Conservation (phyloP, 768 basidiomycete genomes). For the Mycena haematopus region DNA sequence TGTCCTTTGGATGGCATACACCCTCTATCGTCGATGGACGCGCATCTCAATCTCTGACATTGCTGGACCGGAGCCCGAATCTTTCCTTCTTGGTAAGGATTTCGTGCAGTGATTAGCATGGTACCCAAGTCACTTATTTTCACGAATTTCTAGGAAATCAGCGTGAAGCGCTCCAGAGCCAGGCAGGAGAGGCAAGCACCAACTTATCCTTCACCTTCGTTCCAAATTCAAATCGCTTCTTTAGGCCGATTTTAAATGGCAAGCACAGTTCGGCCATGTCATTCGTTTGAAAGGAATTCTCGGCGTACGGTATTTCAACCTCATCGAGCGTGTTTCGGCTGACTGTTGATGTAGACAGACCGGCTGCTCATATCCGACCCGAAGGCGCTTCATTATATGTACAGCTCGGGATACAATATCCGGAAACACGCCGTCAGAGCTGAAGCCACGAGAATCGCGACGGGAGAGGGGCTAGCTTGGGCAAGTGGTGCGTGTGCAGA, state of each 20-base stretch:
- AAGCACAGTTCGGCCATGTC: constrained; percentile 35
- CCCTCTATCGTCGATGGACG: constrained; percentile 42
- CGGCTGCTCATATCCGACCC: constrained; percentile 61
- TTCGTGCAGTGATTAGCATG: background rate
- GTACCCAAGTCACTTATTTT: background rate
- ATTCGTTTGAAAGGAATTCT: constrained; percentile 52
- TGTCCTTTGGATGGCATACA: constrained; percentile 26
- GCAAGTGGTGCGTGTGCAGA: constrained; percentile 50
- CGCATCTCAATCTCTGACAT: constrained; percentile 52
- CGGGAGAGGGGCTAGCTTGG: constrained; percentile 61
- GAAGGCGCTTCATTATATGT: constrained; percentile 58
- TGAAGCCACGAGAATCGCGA: constrained; percentile 54
- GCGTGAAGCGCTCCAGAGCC: constrained; percentile 55
- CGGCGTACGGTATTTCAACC: background rate
- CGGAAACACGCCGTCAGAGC: constrained; percentile 58
- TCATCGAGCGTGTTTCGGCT: background rate
- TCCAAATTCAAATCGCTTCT: constrained; percentile 21
- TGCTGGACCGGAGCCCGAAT: constrained; percentile 55
- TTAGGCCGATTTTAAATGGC: constrained; percentile 59
- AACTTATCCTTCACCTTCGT: background rate
- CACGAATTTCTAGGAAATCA: constrained; percentile 48
- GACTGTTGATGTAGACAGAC: constrained; percentile 48
- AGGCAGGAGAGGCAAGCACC: constrained; percentile 44
- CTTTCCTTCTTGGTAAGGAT: constrained; percentile 52
- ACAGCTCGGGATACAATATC: constrained; percentile 54